Base-by-base conservation (phyloP, 495 filamentous ascomycete species). In the Penicillium cataractarum region DNA sequence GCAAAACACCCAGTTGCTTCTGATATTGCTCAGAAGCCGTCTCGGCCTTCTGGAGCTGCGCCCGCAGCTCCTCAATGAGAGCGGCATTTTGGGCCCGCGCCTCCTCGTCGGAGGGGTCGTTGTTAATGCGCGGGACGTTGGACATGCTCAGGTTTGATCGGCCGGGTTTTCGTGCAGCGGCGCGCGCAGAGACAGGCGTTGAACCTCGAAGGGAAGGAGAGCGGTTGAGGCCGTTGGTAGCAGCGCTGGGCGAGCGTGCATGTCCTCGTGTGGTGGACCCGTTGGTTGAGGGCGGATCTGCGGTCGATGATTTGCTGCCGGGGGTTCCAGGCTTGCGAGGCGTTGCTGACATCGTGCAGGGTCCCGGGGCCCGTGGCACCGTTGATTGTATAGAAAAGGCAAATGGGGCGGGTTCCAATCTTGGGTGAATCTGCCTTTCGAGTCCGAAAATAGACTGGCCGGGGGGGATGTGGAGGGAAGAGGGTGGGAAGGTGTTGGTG, bases 31-130 rank as follows among this genome's bases (percentile, higher is more conserved):
- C 92, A 10, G 90, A 89, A 19, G 85, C 83, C 5, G 75, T 83
- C 73, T 97, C 93, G 15, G 92, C 89, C 71, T 90, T 92, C 67
- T 89, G 85, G 42, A 97, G 78, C 39, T 92, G 84, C 56, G 87
- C 87, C 67, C 91, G 91, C 44, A 98, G 74, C 61, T 99, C 95
- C 46, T 96, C 92, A 48, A 98, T 83, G 42, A 92, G 78, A 5
- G 91, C 87, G 22, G 92, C 85, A 55, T 88, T 89, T 75, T 97
- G 84, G 19, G 86, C 87, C 58, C 82, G 82, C 50, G 83, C 84
- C 53, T 89, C 87, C 58, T 87, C 85, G 35, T 86, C 83, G 55
- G 77, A 78, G 40, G 86, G 82, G 54, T 86, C 83, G 42, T 86
- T 84, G 42, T 80, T 76, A 54, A 87, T 80, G 58, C 83, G 77